A percentile compares a stretch with the other conserved stretches of the same genome.
Conservation (phyloP, 305 asterid genomes). For the Fraxinus nigra region DNA sequence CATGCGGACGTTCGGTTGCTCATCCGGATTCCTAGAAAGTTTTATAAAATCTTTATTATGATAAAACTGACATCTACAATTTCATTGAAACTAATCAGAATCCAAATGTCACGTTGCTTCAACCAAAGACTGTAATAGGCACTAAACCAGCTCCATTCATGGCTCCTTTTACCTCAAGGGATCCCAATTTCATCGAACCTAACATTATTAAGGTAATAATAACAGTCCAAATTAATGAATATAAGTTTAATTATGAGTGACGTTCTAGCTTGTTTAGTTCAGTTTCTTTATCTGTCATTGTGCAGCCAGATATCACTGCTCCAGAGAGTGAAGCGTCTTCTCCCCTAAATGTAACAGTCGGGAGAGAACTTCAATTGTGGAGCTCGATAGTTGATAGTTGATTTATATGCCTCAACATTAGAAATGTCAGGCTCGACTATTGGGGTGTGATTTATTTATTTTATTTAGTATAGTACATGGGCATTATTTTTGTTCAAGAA, state of each 20-base stretch:
- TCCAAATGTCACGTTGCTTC: constrained; percentile 28
- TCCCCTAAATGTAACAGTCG: constrained; percentile 35
- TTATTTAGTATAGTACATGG: too few species aligned
- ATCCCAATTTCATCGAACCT: constrained; percentile 29
- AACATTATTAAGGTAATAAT: constrained; percentile 32
- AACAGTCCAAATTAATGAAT: too few species aligned
- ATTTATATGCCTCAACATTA: too few species aligned
- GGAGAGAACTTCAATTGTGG: too few species aligned
- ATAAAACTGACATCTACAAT: constrained; percentile 11
- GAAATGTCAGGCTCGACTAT: too few species aligned
- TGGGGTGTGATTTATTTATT: too few species aligned
- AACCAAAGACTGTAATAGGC: constrained; percentile 15
- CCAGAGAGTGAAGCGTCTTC: constrained; percentile 67
- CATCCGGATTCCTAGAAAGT: neutral
- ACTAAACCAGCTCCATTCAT: constrained; percentile 35
- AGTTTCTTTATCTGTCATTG: constrained; percentile 4
- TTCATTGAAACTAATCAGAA: constrained; percentile 20
- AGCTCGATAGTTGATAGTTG: too few species aligned
- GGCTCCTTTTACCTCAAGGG: constrained; percentile 35
- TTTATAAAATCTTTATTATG: neutral
- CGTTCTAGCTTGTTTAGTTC: neutral
- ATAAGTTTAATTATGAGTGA: too few species aligned
- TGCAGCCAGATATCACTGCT: constrained; percentile 72
- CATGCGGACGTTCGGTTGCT: too few species aligned
- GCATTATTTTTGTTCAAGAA: too few species aligned